These are phyloP conservation scores for Zoysia pacifica DNA, from an alignment of 176 grass and related monocot genomes.

Conservation along the genomic window DNA sequence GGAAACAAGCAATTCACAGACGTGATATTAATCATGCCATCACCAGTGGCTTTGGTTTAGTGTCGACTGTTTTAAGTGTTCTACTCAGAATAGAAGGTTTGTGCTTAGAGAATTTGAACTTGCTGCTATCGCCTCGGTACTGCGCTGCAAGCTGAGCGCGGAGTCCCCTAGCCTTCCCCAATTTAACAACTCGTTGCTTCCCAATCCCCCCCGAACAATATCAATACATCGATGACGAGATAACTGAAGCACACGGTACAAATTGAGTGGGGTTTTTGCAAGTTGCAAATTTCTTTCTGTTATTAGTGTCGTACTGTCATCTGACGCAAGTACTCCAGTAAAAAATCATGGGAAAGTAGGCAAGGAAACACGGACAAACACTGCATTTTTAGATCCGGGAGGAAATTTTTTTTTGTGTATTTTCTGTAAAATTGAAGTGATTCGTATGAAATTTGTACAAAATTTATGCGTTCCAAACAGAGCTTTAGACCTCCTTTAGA, in stretches of 20 bases:
- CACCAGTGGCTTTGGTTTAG: not conserved
- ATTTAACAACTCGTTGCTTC: not conserved
- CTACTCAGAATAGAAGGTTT: not conserved
- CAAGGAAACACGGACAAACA: not conserved
- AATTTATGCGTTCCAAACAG: no score
- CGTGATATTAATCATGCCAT: not conserved
- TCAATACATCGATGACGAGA: no score
- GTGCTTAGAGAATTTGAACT: not conserved
- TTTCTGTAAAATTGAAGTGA: no score
- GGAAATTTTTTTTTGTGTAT: no score
- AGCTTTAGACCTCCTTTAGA: no score
- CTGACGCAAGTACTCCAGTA: not conserved
- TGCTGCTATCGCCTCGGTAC: not conserved
- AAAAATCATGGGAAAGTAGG: not conserved
- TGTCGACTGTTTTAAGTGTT: not conserved
- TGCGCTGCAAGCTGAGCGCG: not conserved
- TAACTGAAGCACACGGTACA: no score
- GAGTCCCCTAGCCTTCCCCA: not conserved
- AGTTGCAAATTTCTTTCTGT: not conserved
- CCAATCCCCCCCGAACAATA: no score
- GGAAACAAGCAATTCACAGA: not conserved
- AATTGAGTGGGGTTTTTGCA: not conserved
- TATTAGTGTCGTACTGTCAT: not conserved
- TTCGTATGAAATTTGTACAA: no score
- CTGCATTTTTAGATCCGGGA: no score